These are phyloP conservation scores for Serendipita sp. DNA, from an alignment of 768 basidiomycete genomes.

Conservation along the genomic window DNA sequence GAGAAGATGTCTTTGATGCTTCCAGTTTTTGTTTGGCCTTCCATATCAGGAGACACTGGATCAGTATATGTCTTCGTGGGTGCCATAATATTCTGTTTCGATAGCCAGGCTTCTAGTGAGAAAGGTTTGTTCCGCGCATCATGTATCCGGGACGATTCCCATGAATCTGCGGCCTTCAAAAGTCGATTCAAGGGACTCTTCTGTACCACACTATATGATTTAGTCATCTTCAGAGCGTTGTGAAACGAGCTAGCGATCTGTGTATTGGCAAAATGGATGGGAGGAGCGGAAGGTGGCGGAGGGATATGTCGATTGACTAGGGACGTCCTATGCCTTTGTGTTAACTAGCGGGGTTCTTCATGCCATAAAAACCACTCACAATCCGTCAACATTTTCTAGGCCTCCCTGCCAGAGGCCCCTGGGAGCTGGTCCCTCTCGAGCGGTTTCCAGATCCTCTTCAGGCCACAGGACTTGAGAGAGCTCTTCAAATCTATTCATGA, in stretches of 20 bases:
- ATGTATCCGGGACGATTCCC: not conserved
- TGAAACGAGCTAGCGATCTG: not conserved
- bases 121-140: not conserved
- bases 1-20: not conserved
- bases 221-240: not conserved
- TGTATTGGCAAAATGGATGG: not conserved
- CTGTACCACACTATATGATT: not conserved
- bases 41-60: not conserved
- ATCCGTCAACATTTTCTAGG: constrained; percentile 1
- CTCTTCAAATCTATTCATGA: not conserved
- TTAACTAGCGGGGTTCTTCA: not conserved
- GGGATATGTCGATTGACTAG: not conserved
- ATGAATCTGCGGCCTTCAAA: not conserved
- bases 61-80: not conserved
- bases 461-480: not conserved
- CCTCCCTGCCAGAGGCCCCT: not conserved
- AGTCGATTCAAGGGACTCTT: not conserved
- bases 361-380: not conserved
- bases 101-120: not conserved
- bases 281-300: not conserved
- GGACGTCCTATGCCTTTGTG: not conserved
- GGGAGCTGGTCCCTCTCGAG: constrained; percentile 1
- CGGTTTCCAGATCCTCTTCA: not conserved
- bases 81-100: not conserved
- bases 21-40: not conserved